Evolutionary conservation across 2,329 filamentous ascomycete genomes (phyloP).

Genomic region (Fusarium sp.): DNA sequence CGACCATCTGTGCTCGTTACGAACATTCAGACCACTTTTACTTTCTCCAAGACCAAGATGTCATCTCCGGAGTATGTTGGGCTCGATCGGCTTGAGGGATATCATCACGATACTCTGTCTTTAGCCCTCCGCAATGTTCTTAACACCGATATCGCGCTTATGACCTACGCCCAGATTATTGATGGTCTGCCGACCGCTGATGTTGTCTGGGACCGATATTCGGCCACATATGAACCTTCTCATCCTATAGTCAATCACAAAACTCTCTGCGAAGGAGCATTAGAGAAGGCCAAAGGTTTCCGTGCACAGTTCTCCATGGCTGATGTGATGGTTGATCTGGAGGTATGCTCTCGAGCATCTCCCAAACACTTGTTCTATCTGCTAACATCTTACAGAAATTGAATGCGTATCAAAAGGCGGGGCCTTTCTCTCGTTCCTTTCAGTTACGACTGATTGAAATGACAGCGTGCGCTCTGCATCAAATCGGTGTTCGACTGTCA

Average conservation of each 20-base stretch:
- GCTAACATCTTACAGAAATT: too few relatives aligned
- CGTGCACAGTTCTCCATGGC: too few relatives aligned
- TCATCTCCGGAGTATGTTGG: neutral
- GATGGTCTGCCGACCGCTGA: constrained; percentile 7
- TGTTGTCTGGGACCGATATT: neutral
- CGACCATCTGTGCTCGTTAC: too few relatives aligned
- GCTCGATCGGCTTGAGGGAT: neutral
- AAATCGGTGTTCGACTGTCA: too few relatives aligned
- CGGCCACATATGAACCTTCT: neutral
- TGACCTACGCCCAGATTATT: constrained; percentile 26
- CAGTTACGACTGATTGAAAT: too few relatives aligned
- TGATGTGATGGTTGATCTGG: too few relatives aligned
- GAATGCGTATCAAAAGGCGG: too few relatives aligned
- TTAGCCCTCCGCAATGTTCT: constrained; percentile 5
- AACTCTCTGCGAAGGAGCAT: neutral
- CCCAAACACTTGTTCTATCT: too few relatives aligned
- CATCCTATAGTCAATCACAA: neutral
- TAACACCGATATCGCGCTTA: neutral
- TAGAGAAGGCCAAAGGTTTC: neutral
- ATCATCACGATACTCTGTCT: neutral
- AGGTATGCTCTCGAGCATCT: too few relatives aligned
- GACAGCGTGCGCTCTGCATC: too few relatives aligned
- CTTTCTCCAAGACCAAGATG: neutral
- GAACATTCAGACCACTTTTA: fast-evolving
- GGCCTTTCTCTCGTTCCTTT: too few relatives aligned